Base-by-base conservation (phyloP, 1,284 basidiomycete species). In the Malassezia psittaci region DNA sequence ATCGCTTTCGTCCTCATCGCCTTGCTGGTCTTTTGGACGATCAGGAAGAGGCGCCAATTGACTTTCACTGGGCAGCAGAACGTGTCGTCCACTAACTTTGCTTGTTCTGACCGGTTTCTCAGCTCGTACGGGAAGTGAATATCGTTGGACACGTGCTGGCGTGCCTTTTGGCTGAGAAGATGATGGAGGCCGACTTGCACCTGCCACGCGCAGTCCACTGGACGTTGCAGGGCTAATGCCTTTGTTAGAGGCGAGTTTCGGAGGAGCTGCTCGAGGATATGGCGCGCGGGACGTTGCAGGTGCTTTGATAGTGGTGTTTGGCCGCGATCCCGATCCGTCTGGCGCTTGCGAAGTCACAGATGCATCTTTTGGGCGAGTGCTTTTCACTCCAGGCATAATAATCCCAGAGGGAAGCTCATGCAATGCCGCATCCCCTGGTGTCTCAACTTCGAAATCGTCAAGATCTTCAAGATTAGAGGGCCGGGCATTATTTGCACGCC, bases 71-170 rank as follows among this genome's bases (percentile, higher is more conserved):
- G 90, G 90, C 11, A 96, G 81, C 18, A 90, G 80, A 6, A 96
- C 89, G 62, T 93, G 87, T 71, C 88, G 89, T 66, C 91, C 88
- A 0, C 85, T 86, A 1, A 86, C 90, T 78, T 96, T 96, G 13
- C 88, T 90, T 0, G 88, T 86, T 44, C 90, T 81, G 3, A 76
- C 88, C 77, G 55, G 84, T 63, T 73, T 74, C 45, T 74, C 72
- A 8, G 69, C 50, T 6, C 72, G 61, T 4, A 73, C 70, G 4
- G 72, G 72, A 13, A 74, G 60, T 38, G 70, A 72, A 55, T 74
- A 74, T 29, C 69, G 65, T 13, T 63, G 69, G 0, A 67, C 55
- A 13, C 69, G 61, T 24, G 70, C 63, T 0, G 72, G 72, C 2
- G 72, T 74, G 12, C 72, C 72, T 41, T 74, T 72, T 52, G 65